These are phyloP conservation scores for Clarireedia paspali DNA, from an alignment of 2,329 filamentous ascomycete genomes.

Conservation along the genomic window DNA sequence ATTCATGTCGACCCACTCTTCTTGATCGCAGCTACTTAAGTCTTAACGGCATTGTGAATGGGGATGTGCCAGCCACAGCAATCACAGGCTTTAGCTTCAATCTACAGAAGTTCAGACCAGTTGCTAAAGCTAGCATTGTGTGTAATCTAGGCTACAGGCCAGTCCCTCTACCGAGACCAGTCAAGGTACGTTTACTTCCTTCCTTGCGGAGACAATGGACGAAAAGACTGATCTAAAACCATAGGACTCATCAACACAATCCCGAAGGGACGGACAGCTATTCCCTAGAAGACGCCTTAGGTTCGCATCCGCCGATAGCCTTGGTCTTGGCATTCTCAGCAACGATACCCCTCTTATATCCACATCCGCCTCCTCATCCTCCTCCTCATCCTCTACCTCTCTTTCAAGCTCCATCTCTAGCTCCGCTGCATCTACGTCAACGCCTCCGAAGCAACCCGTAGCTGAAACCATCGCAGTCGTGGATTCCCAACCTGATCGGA, in stretches of 20 bases:
- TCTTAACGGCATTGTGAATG: conserved; percentile 41
- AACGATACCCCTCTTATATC: background rate
- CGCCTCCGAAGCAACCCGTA: background rate
- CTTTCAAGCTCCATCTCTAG: background rate
- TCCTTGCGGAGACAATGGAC: background rate
- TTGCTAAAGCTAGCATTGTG: conserved; percentile 18
- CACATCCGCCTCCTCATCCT: background rate
- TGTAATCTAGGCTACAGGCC: conserved; percentile 24
- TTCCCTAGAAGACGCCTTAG: background rate
- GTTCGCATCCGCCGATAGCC: background rate
- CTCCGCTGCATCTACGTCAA: background rate
- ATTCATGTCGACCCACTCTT: conserved; percentile 38
- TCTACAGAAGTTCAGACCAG: conserved; percentile 34
- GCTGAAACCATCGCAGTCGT: background rate
- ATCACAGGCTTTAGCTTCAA: conserved; percentile 48
- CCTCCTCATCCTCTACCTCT: background rate
- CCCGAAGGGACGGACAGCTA: background rate
- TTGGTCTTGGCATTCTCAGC: conserved; percentile 13
- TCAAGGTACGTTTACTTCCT: conserved; percentile 8
- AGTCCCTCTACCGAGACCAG: conserved; percentile 10
- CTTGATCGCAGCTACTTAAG: conserved; percentile 41
- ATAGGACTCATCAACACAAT: background rate
- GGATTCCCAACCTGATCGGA: background rate
- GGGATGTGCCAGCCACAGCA: conserved; percentile 42
- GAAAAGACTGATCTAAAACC: background rate